Evolutionary conservation across 495 filamentous ascomycete genomes (phyloP), one percentile per base, ranked within the genome.

Genomic region (Aspergillus indologenus): DNA sequence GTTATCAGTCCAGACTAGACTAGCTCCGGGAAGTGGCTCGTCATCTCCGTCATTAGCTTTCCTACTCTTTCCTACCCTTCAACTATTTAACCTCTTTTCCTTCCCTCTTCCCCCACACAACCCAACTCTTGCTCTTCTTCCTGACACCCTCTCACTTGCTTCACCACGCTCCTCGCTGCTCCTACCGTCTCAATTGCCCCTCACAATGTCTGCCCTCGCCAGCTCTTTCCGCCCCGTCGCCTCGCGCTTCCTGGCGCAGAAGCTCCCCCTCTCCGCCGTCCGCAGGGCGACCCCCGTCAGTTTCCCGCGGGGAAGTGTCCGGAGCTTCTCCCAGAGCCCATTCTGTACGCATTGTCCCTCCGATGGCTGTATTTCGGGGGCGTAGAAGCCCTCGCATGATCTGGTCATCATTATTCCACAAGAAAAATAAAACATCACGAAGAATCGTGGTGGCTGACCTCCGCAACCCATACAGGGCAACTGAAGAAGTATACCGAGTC

Each of bases 401-500:
- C 24, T 47, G 12, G 4, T 29, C 26, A 3, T 29, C 9, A 9
- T 29, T 9, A 4, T 29, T 29, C 4, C 26, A 29, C 4, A 29
- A 9, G 9, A 29, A 4, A 29, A 29, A 3, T 9, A 29, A 29
- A 29, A 29, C 9, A 29, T n/a, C n/a, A n/a, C n/a, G 50, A 46
- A 56, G 53, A 55, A 62, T 57, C 61, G 65, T 75, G 61, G 74
- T 64, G 45, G 47, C 45, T 61, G 52, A 60, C 50, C 61, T 29
- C 26, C 3, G 3, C 26, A 29, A 29, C 26, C 26, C 62, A 12
- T 59, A 44, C 46, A 82, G 79, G 67, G 57, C 68, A 75, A 62
- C 78, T 87, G 65, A 93, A 94, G 81, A 91, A 88, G 69, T 98
- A 95, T 82, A 98, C 95, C 65, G 86, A 90, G 72, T 95, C 96